Base-by-base conservation (phyloP, 2,329 filamentous ascomycete species). In the Cyclaneusma minus region DNA sequence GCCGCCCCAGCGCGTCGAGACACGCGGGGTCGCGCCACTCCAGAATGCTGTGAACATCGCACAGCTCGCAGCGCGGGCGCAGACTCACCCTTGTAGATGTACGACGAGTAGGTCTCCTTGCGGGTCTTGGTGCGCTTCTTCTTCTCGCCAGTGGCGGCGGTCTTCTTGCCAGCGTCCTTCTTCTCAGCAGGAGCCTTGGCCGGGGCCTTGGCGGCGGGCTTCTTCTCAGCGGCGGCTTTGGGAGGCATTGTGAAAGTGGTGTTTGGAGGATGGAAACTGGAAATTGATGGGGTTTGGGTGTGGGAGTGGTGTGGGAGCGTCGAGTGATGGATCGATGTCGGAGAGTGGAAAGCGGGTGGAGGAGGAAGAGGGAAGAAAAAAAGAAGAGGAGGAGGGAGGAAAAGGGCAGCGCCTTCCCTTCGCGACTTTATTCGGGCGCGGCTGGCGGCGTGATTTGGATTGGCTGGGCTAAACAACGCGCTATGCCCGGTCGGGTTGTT, bases 131-230 rank as follows among this genome's bases (percentile, higher is more conserved):
- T 92, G 54, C 89, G 83, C 85, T 95, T 98, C 82, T 98, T 98
- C 84, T 95, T 95, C 49, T 95, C 89, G 40, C 89, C 89, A 53
- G 82, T 74, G 36, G 85, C 74, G 34, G 87, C 83, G 25, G 89
- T 95, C 80, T 95, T 98, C 82, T 98, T 98, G 68, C 87, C 89
- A 41, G 87, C 89, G 64, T 95, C 87, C 78, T 95, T 94, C 80
- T 94, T 94, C 75, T 94, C 85, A 52, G 79, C 81, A 34, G 87
- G 84, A 24, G 73, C 71, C 58, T 78, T 78, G 49, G 72, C 75
- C 41, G 75, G 74, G 47, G 87, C 87, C 83, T 95, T 95, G 64
- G 83, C 72, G 66, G 81, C 87, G 62, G 87, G 85, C 73, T 93
- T 94, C 83, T 95, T 95, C 66, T 91, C 80, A 54, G 87, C 87